Evolutionary conservation across 106 monocot genomes (phyloP).

Genomic region (Chionographis japonica): DNA sequence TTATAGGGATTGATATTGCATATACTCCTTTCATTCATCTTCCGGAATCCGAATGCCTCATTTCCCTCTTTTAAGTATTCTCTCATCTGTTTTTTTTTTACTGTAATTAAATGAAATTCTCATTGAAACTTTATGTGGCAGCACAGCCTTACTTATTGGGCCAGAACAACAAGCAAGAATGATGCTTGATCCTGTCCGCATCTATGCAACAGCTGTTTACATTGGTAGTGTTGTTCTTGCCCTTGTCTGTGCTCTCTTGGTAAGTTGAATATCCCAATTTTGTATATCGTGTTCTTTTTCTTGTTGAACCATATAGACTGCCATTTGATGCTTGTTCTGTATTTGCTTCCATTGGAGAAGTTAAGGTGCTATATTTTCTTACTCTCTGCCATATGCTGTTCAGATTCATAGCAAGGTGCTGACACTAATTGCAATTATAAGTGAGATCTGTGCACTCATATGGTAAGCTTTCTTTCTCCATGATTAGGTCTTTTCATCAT

Average conservation of each 20-base stretch:
- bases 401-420: slow-evolving; percentile 91
- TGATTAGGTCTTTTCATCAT: neutral
- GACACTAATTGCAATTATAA: slow-evolving; percentile 75
- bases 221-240: slow-evolving; percentile 68
- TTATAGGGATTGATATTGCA: neutral
- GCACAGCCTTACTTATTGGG: slow-evolving; percentile 87
- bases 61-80: neutral
- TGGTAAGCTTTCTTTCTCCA: slow-evolving; percentile 50
- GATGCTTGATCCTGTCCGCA: slow-evolving; percentile 93
- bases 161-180: slow-evolving; percentile 70
- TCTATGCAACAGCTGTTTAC: slow-evolving; percentile 78
- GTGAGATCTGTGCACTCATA: slow-evolving; percentile 77
- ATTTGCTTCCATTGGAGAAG: neutral
- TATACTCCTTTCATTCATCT: neutral
- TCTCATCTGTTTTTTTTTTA: neutral
- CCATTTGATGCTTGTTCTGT: neutral
- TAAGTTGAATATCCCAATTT: slow-evolving; percentile 10
- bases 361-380: neutral
- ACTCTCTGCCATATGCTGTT: slow-evolving; percentile 8
- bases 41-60: too few species aligned
- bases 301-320: neutral
- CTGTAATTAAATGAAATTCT: slow-evolving; percentile 5
- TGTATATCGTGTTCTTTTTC: neutral
- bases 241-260: slow-evolving; percentile 82
- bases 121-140: slow-evolving; percentile 41